Conservation (phyloP, 306 rosid species). For the Comarum palustre region DNA sequence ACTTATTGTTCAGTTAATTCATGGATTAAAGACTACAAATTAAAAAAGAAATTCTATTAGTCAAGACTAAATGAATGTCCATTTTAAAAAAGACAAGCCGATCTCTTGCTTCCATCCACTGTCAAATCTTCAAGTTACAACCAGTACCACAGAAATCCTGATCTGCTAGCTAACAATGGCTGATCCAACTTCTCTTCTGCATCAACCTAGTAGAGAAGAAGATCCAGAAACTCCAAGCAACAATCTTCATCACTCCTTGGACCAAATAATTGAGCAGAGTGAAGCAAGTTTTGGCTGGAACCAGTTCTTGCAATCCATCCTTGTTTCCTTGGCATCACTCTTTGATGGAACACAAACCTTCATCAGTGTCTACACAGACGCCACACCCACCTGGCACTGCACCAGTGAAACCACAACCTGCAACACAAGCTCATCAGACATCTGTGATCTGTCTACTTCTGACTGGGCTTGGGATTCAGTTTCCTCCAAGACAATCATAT, state of each 20-base stretch:
- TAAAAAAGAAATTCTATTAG: background rate
- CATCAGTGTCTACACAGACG: slow-evolving; percentile 39
- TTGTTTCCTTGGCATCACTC: slow-evolving; percentile 30
- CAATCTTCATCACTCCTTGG: background rate
- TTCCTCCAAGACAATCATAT: slow-evolving; percentile 31
- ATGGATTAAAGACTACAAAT: background rate
- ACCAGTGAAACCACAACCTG: slow-evolving; percentile 8
- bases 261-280: slow-evolving; percentile 10
- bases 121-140: background rate
- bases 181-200: slow-evolving; percentile 3
- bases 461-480: slow-evolving; percentile 42
- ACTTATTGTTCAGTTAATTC: background rate
- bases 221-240: slow-evolving; percentile 9
- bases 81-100: background rate
- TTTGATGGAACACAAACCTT: slow-evolving; percentile 48
- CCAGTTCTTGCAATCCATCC: slow-evolving; percentile 25
- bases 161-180: slow-evolving; percentile 9
- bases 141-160: background rate
- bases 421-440: slow-evolving; percentile 29
- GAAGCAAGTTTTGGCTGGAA: slow-evolving; percentile 17
- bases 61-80: background rate
- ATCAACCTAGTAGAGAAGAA: slow-evolving; percentile 3
- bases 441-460: slow-evolving; percentile 33
- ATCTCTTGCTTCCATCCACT: slow-evolving; percentile 3
- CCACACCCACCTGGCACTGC: slow-evolving; percentile 50